Conservation (phyloP, 2,329 filamentous ascomycete genomes). For the Penicillium freii region DNA sequence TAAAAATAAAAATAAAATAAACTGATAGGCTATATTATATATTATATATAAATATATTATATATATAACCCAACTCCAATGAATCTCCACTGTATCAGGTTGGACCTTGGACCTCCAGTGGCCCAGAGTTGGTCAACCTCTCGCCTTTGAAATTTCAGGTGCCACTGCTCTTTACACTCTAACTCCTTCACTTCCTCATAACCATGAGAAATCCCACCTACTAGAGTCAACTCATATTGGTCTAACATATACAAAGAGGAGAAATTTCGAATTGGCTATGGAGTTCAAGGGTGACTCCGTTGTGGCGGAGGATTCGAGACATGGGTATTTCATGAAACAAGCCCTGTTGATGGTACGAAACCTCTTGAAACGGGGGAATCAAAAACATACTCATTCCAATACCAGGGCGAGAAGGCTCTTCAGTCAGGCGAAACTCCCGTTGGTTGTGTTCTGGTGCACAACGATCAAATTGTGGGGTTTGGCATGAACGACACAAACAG, state of each 20-base stretch:
- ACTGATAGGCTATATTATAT: not conserved
- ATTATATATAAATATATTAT: not conserved
- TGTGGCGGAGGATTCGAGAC: slow-evolving; percentile 30
- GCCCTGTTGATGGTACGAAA: slow-evolving; percentile 75
- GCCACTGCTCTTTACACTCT: not conserved
- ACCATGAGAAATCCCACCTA: not conserved
- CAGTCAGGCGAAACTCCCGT: slow-evolving; percentile 89
- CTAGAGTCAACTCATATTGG: not conserved
- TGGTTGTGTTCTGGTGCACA: slow-evolving; percentile 86
- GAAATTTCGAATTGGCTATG: not conserved
- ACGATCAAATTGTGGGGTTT: slow-evolving; percentile 73
- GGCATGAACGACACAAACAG: slow-evolving; percentile 98
- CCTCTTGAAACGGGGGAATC: not conserved
- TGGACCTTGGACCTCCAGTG: not conserved
- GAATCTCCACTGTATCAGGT: not conserved
- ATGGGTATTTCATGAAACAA: slow-evolving; percentile 73
- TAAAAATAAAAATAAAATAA: no score
- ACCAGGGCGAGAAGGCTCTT: slow-evolving; percentile 79
- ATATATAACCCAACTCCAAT: not conserved
- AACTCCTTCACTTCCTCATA: not conserved
- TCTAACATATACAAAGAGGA: not conserved
- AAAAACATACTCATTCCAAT: slow-evolving; percentile 4
- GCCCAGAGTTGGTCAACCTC: not conserved
- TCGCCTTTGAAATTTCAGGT: slow-evolving; percentile 2
- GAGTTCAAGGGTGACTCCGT: not conserved